A percentile compares a stretch with the other conserved stretches of the same genome.
Evolutionary conservation across 2,329 filamentous ascomycete genomes (phyloP).

Genomic region (Aspergillus arachidicola): DNA sequence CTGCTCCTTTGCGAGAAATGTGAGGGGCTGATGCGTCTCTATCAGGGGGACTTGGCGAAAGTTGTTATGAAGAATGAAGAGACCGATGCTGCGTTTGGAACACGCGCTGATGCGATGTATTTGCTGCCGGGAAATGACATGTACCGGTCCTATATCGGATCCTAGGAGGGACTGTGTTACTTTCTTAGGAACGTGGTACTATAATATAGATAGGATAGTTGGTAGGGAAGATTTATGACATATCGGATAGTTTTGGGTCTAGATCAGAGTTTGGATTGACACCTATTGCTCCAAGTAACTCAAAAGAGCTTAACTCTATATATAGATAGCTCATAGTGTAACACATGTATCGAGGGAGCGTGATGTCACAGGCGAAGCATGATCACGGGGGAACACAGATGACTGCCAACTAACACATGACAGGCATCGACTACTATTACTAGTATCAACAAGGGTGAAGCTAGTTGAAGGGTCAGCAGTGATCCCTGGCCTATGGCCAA

Average conservation of each 20-base stretch:
- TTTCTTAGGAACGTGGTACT: neutral
- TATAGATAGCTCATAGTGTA: neutral
- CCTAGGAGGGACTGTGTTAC: neutral
- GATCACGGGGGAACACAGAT: neutral
- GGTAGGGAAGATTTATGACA: neutral
- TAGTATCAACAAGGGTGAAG: neutral
- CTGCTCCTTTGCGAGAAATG: constrained; percentile 34
- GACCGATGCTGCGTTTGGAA: constrained; percentile 16
- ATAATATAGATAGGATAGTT: neutral
- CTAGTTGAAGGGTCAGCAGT: neutral
- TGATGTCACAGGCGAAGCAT: neutral
- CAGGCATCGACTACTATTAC: too few species aligned
- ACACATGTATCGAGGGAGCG: neutral
- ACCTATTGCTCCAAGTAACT: neutral
- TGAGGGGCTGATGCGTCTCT: constrained; percentile 17
- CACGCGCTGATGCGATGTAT: constrained; percentile 31
- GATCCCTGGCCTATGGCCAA: neutral
- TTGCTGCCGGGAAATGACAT: constrained; percentile 24
- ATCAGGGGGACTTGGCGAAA: constrained; percentile 22
- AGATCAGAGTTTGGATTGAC: neutral
- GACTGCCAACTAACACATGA: neutral
- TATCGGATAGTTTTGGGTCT: neutral
- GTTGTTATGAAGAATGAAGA: constrained; percentile 20
- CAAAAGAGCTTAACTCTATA: neutral
- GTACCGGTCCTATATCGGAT: constrained; percentile 16